Evolutionary conservation across 371 early-diverging fungal genomes (phyloP).

Genomic region (Cokeromyces recurvatus): DNA sequence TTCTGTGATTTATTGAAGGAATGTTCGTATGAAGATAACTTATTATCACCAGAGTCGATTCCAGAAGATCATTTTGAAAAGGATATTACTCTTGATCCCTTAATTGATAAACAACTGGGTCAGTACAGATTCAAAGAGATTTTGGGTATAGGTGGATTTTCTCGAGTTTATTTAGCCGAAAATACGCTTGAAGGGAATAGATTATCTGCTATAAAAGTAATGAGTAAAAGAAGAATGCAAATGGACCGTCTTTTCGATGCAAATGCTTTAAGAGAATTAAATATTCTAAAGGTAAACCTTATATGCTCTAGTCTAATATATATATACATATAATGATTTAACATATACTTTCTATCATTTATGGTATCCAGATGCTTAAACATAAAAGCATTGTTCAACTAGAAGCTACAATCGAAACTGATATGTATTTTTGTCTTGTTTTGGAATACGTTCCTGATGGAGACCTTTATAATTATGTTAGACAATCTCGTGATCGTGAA

Average conservation of each 20-base stretch:
- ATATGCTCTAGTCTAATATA: too few relatives aligned
- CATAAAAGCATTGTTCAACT: slow-evolving; percentile 64
- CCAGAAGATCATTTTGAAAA: too few relatives aligned
- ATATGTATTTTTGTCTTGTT: slow-evolving; percentile 46
- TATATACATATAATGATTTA: background rate
- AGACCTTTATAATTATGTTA: slow-evolving; percentile 31
- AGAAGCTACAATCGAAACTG: slow-evolving; percentile 59
- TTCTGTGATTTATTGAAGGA: too few relatives aligned
- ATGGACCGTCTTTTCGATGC: slow-evolving; percentile 14
- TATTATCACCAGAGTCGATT: too few relatives aligned
- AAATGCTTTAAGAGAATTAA: slow-evolving; percentile 28
- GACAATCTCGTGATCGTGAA: slow-evolving; percentile 10
- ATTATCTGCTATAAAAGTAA: slow-evolving; percentile 21
- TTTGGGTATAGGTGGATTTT: slow-evolving; percentile 26
- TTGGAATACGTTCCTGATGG: slow-evolving; percentile 25
- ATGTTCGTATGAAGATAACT: too few relatives aligned
- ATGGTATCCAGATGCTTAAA: slow-evolving; percentile 28
- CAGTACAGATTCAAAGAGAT: slow-evolving; percentile 18
- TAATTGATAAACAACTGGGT: slow-evolving; percentile 21
- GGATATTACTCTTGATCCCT: too few relatives aligned
- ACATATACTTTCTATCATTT: background rate
- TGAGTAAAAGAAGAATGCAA: slow-evolving; percentile 17
- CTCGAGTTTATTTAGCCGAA: slow-evolving; percentile 24
- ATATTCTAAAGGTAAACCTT: slow-evolving; percentile 24
- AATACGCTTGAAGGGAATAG: slow-evolving; percentile 11